phyloP scores from a whole-genome alignment of 352 stramenopile genomes.

The Pythium dissimile region DNA sequence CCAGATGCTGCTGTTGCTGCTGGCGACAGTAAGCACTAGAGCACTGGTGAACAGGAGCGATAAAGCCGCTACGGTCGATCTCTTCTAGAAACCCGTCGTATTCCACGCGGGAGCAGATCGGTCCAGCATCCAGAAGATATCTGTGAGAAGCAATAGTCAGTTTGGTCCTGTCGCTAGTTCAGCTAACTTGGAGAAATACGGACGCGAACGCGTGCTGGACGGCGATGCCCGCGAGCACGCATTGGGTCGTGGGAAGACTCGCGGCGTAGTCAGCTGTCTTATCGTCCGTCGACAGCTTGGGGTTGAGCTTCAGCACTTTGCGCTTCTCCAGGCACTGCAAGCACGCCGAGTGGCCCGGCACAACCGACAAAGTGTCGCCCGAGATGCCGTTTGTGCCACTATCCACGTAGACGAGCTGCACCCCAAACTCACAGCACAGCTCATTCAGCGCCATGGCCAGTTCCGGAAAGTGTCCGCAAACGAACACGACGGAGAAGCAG shows the following conservation, averaged over 20 bases:
- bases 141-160: background rate
- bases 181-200: background rate
- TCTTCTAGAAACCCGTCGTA: constrained; percentile 47
- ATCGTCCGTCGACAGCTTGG: background rate
- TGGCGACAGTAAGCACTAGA: constrained; percentile 27
- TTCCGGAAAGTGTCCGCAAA: constrained; percentile 25
- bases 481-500: constrained; percentile 30
- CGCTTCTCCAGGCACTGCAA: constrained; percentile 45
- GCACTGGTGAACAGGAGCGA: constrained; percentile 39
- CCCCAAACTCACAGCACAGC: constrained; percentile 31
- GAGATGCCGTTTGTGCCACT: constrained; percentile 34
- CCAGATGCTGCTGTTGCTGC: constrained; percentile 23
- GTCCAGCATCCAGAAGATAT: constrained; percentile 23
- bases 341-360: constrained; percentile 36
- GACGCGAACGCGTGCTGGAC: constrained; percentile 30
- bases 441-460: constrained; percentile 42
- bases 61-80: constrained; percentile 38
- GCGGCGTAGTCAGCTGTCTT: background rate
- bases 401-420: constrained; percentile 32
- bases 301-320: constrained; percentile 30
- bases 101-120: constrained; percentile 36
- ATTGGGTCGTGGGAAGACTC: constrained; percentile 37
- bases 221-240: constrained; percentile 41
- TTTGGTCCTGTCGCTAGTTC: background rate
- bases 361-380: constrained; percentile 32